Percentiles rank a stretch among this genome's conserved stretches.
Evolutionary conservation across 2,329 filamentous ascomycete genomes (phyloP).

Genomic region (Ceratocystis colombiana): DNA sequence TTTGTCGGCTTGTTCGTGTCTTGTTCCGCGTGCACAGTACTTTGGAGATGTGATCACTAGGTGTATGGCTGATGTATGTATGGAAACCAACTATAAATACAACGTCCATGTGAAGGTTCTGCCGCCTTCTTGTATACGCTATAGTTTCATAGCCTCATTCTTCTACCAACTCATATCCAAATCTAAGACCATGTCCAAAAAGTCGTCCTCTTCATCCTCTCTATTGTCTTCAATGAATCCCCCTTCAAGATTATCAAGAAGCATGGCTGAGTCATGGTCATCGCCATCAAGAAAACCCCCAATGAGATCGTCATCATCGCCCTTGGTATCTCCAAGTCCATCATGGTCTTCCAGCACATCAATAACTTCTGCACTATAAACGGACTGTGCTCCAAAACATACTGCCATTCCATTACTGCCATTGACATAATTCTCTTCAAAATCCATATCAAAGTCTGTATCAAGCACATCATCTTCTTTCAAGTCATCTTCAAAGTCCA

Average conservation of each 20-base stretch:
- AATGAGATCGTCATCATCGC: constrained; percentile 15
- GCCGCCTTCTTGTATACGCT: not conserved
- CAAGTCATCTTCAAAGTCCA: constrained; percentile 4
- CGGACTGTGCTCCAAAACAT: not conserved
- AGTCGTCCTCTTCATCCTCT: not conserved
- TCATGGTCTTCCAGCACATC: not conserved
- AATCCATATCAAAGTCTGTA: constrained; percentile 15
- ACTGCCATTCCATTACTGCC: not conserved
- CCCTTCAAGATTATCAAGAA: not conserved
- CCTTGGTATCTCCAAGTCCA: constrained; percentile 1
- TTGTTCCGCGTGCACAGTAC: not conserved
- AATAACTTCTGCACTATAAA: not conserved
- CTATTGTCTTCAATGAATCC: not conserved
- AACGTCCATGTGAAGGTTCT: not conserved
- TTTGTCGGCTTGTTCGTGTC: not conserved
- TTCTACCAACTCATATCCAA: constrained; percentile 10
- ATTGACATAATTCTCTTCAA: constrained; percentile 4
- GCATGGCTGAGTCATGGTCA: not conserved
- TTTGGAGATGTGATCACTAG: too few relatives aligned
- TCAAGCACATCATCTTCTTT: constrained; percentile 6
- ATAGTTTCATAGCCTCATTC: not conserved
- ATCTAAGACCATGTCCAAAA: constrained; percentile 17
- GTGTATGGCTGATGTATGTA: too few relatives aligned
- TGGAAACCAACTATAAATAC: not conserved
- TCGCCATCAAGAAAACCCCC: not conserved